Percentiles rank a stretch among this genome's conserved stretches.
phyloP scores from a whole-genome alignment of 352 stramenopile genomes.

The Globisporangium recalcitrans region DNA sequence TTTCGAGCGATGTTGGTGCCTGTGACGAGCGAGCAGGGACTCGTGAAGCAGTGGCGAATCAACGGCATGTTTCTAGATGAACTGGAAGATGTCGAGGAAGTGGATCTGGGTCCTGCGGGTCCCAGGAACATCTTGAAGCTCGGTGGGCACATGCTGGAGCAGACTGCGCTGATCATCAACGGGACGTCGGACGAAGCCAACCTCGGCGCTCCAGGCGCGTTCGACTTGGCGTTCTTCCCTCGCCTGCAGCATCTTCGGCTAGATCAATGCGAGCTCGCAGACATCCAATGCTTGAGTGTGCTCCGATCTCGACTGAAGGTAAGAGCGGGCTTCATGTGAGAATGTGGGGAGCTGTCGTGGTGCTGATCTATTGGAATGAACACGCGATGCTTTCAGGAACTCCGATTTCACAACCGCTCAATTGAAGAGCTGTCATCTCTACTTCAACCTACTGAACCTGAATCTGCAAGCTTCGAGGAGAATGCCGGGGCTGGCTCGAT shows the following conservation, averaged over 20 bases:
- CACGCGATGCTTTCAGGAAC: conserved; percentile 5
- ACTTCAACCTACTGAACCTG: background rate
- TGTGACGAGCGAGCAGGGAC: conserved; percentile 6
- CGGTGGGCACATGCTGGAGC: conserved; percentile 17
- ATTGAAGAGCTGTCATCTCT: conserved; percentile 7
- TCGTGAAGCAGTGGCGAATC: conserved; percentile 21
- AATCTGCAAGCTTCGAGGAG: background rate
- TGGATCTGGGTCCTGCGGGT: conserved; percentile 11
- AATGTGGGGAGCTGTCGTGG: background rate
- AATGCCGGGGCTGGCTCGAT: background rate
- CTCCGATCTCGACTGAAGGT: conserved; percentile 16
- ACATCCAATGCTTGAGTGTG: conserved; percentile 8
- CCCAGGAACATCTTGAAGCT: conserved; percentile 16
- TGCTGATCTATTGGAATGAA: background rate
- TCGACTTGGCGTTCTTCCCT: conserved; percentile 22
- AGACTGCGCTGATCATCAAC: conserved; percentile 11
- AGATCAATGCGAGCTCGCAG: conserved; percentile 3
- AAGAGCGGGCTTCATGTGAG: no score
- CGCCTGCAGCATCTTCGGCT: conserved; percentile 16
- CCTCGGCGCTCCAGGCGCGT: conserved; percentile 6
- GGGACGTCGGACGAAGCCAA: conserved; percentile 1
- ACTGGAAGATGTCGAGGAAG: conserved; percentile 6
- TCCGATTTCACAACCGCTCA: conserved; percentile 14
- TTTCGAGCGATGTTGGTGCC: conserved; percentile 20
- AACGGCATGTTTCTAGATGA: conserved; percentile 9